These are phyloP conservation scores for Kockovaella imperatae DNA, from an alignment of 768 basidiomycete species.

Conservation along the genomic window DNA sequence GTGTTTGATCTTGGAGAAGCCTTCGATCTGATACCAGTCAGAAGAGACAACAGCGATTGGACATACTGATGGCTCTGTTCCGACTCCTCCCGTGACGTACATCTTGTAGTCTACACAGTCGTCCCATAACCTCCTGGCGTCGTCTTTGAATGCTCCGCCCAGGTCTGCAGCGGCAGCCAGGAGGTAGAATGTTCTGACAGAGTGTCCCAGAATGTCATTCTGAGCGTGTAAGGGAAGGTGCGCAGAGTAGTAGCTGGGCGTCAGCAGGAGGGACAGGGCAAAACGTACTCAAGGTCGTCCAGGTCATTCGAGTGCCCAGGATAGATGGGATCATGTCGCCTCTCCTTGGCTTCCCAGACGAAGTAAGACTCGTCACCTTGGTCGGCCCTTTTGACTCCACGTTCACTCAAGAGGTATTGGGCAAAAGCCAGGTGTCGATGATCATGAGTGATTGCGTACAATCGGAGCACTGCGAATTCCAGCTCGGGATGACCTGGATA, in stretches of 20 bases:
- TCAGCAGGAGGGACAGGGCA: no score
- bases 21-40: constrained; percentile 17
- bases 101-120: constrained; percentile 30
- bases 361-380: constrained; percentile 16
- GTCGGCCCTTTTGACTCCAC: constrained; percentile 21
- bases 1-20: constrained; percentile 16
- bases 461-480: constrained; percentile 24
- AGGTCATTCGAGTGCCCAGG: no score
- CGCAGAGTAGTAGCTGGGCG: constrained; percentile 26
- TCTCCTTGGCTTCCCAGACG: constrained; percentile 16
- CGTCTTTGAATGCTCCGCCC: constrained; percentile 16
- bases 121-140: constrained; percentile 20
- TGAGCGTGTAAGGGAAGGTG: constrained; percentile 24
- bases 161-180: constrained; percentile 25
- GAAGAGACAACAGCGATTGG: background rate
- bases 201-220: constrained; percentile 24
- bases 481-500: constrained; percentile 36
- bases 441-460: constrained; percentile 18
- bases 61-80: constrained; percentile 26
- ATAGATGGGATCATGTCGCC: constrained; percentile 6
- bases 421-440: constrained; percentile 22
- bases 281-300: no score
- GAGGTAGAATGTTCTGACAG: constrained; percentile 30
- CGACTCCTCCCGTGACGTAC: constrained; percentile 31
- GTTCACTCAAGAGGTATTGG: constrained; percentile 14